These are phyloP conservation scores for Piper betle DNA, from an alignment of 164 flowering plant species.

Conservation along the genomic window DNA sequence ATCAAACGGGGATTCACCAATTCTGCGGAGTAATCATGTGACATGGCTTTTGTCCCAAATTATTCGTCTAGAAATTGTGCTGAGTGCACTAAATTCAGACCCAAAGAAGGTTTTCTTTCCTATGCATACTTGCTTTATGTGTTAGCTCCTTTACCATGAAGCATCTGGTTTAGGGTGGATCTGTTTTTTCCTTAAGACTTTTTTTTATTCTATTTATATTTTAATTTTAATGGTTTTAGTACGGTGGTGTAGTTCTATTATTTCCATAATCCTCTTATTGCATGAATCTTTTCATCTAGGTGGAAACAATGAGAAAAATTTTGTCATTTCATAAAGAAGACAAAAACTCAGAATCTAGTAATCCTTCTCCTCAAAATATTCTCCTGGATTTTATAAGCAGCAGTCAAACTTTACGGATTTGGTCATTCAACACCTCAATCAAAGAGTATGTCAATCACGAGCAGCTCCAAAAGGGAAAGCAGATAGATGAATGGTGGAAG, in stretches of 20 bases:
- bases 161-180: not conserved
- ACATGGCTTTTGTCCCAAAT: slow-evolving; percentile 92
- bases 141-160: too few relatives aligned
- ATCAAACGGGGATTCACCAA: slow-evolving; percentile 45
- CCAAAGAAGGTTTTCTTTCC: slow-evolving; percentile 60
- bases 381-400: slow-evolving; percentile 94
- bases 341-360: slow-evolving; percentile 66
- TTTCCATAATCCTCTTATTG: not conserved
- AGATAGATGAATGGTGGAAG: slow-evolving; percentile 99
- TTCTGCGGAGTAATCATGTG: slow-evolving; percentile 85
- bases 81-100: slow-evolving; percentile 72
- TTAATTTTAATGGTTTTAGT: not conserved
- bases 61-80: slow-evolving; percentile 81
- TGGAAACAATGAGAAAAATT: slow-evolving; percentile 83
- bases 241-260: not conserved
- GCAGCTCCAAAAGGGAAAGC: slow-evolving; percentile 95
- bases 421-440: slow-evolving; percentile 78
- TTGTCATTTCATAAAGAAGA: slow-evolving; percentile 92
- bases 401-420: slow-evolving; percentile 81
- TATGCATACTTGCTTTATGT: not conserved
- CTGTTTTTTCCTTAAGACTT: not conserved
- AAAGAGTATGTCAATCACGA: slow-evolving; percentile 83
- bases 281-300: slow-evolving; percentile 27
- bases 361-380: slow-evolving; percentile 52
- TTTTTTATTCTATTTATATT: too few relatives aligned